Evolutionary conservation across 768 basidiomycete species (phyloP).

Genomic region (Phaeotremella skinneri): DNA sequence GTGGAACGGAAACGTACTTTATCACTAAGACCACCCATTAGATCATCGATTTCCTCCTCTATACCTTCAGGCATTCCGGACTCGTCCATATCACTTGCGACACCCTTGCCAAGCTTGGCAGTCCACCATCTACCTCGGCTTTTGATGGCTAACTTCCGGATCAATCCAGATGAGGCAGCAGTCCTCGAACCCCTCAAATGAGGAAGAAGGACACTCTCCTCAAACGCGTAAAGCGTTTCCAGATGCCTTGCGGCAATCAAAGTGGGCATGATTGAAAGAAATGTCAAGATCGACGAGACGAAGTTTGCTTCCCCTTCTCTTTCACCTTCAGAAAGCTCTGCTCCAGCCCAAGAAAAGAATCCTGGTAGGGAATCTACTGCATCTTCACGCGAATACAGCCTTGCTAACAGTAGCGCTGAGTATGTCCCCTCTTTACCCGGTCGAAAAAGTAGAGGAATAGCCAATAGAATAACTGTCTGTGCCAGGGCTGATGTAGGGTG

Average conservation of each 20-base stretch:
- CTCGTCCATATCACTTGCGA: slow-evolving; percentile 25
- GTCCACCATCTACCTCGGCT: slow-evolving; percentile 49
- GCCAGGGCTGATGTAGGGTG: slow-evolving; percentile 64
- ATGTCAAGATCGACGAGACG: slow-evolving; percentile 32
- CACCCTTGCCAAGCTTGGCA: slow-evolving; percentile 25
- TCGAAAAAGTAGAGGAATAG: slow-evolving; percentile 31
- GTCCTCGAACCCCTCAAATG: slow-evolving; percentile 46
- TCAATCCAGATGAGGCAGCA: slow-evolving; percentile 30
- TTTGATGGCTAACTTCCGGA: slow-evolving; percentile 48
- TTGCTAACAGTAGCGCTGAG: slow-evolving; percentile 74
- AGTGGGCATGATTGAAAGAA: slow-evolving; percentile 32
- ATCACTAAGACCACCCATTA: slow-evolving; percentile 75
- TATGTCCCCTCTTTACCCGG: slow-evolving; percentile 78
- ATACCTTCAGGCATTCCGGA: slow-evolving; percentile 74
- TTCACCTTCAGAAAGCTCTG: slow-evolving; percentile 27
- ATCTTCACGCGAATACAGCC: slow-evolving; percentile 73
- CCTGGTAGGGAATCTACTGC: slow-evolving; percentile 25
- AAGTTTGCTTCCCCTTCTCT: slow-evolving; percentile 40
- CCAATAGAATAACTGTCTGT: slow-evolving; percentile 29
- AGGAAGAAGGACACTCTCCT: slow-evolving; percentile 56
- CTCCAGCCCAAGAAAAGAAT: slow-evolving; percentile 29
- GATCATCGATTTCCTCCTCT: slow-evolving; percentile 68
- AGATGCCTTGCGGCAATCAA: slow-evolving; percentile 62
- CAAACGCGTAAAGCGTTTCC: slow-evolving; percentile 58
- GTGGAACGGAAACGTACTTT: slow-evolving; percentile 57